phyloP scores from a whole-genome alignment of 1,284 basidiomycete genomes.

The Clitocybe nebularis region DNA sequence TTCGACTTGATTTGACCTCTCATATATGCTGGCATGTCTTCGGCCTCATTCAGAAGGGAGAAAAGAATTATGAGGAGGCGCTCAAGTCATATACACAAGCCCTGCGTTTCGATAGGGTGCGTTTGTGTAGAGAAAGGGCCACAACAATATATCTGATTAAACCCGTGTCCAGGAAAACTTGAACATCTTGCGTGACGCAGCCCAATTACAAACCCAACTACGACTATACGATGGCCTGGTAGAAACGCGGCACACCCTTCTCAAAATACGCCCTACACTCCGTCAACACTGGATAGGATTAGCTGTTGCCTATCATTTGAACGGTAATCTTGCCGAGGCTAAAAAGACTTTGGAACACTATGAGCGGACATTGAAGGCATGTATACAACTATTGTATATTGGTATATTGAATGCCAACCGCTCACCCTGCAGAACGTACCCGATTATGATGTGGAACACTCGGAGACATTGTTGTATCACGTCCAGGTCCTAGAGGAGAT shows the following conservation, averaged over 20 bases:
- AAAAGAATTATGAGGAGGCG: conserved; percentile 88
- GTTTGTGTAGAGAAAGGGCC: conserved; percentile 24
- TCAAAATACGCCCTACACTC: conserved; percentile 78
- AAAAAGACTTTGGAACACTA: conserved; percentile 73
- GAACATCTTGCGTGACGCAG: conserved; percentile 90
- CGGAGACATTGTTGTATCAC: conserved; percentile 84
- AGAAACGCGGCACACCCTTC: conserved; percentile 79
- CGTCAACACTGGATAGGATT: conserved; percentile 90
- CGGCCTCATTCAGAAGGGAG: conserved; percentile 88
- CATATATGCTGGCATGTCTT: conserved; percentile 99
- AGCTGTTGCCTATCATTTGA: conserved; percentile 87
- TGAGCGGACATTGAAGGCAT: conserved; percentile 58
- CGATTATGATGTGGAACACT: conserved; percentile 80
- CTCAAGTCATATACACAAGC: conserved; percentile 84
- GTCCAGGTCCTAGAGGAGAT: conserved; percentile 76
- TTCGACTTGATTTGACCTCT: conserved; percentile 84
- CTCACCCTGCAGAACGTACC: conserved; percentile 62
- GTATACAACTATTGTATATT: too few relatives aligned
- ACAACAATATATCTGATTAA: conserved; percentile 13
- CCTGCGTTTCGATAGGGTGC: conserved; percentile 83
- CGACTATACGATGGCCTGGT: conserved; percentile 79
- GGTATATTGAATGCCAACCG: too few relatives aligned
- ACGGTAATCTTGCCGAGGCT: conserved; percentile 71
- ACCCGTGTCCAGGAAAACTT: conserved; percentile 72
- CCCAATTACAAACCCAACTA: conserved; percentile 89